Evolutionary conservation across 2,329 filamentous ascomycete species (phyloP).

Genomic region (Alternaria triticimaculans): DNA sequence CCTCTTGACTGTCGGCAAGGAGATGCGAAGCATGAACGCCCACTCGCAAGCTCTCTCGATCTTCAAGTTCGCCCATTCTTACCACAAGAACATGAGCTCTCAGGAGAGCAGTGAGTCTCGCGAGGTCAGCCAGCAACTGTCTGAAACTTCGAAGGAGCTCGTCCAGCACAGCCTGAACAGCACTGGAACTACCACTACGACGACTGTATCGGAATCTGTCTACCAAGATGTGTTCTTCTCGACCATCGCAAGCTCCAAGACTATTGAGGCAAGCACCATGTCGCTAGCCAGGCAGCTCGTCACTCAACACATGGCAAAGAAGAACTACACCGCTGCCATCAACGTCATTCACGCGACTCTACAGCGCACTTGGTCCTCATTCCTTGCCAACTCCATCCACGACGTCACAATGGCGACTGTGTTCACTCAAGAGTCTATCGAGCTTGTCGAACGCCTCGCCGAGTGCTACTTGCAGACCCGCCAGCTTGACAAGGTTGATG

Average conservation of each 20-base stretch:
- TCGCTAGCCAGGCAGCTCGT: slow-evolving; percentile 51
- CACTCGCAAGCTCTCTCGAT: slow-evolving; percentile 55
- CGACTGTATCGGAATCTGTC: slow-evolving; percentile 50
- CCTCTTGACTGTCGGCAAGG: slow-evolving; percentile 51
- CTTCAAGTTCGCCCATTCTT: slow-evolving; percentile 51
- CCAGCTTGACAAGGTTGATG: slow-evolving; percentile 48
- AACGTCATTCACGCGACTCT: slow-evolving; percentile 55
- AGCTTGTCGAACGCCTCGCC: slow-evolving; percentile 56
- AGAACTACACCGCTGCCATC: slow-evolving; percentile 57
- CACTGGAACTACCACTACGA: slow-evolving; percentile 43
- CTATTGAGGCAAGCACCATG: slow-evolving; percentile 51
- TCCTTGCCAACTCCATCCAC: slow-evolving; percentile 54
- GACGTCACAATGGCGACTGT: slow-evolving; percentile 54
- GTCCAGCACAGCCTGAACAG: slow-evolving; percentile 47
- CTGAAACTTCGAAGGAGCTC: slow-evolving; percentile 52
- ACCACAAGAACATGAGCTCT: slow-evolving; percentile 43
- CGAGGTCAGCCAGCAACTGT: slow-evolving; percentile 51
- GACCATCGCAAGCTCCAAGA: slow-evolving; percentile 48
- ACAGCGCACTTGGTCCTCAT: slow-evolving; percentile 54
- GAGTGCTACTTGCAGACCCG: slow-evolving; percentile 53
- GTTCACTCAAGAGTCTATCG: slow-evolving; percentile 55
- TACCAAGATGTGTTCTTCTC: slow-evolving; percentile 55
- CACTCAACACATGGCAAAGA: slow-evolving; percentile 54
- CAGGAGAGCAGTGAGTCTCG: slow-evolving; percentile 49
- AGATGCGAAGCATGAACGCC: slow-evolving; percentile 56